phyloP scores from a whole-genome alignment of 139 green algal species.

The Closterium sp. region DNA sequence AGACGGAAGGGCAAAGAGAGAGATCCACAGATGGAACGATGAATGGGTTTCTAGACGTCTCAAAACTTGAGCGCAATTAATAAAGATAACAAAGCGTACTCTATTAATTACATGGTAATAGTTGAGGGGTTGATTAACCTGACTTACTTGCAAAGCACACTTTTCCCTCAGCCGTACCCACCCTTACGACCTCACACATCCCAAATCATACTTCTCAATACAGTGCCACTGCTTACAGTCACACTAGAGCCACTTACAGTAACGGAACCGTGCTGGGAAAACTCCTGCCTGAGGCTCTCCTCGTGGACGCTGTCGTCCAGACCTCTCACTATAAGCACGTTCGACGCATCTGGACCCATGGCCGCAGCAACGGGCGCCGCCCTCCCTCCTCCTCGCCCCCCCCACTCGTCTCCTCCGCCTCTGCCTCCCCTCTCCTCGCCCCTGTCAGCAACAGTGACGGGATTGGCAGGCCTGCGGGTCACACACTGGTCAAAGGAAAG shows the following conservation, averaged over 20 bases:
- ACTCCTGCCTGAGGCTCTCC: conserved; percentile 30
- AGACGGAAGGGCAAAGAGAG: neutral
- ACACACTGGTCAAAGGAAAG: neutral
- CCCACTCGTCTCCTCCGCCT: neutral
- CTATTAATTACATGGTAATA: no score
- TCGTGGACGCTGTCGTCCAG: conserved; percentile 12
- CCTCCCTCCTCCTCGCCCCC: neutral
- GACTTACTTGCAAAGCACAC: no score
- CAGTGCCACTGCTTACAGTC: no score
- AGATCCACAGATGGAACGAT: neutral
- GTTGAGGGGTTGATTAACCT: no score
- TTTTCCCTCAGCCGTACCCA: no score
- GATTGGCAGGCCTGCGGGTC: neutral
- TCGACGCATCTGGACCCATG: neutral
- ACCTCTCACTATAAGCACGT: conserved; percentile 33
- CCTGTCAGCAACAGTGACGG: neutral
- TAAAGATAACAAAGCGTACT: no score
- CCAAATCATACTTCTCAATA: neutral
- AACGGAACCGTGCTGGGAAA: conserved; percentile 27
- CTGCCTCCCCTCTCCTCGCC: neutral
- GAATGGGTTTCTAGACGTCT: no score
- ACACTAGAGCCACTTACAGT: neutral
- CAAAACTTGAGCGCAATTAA: no score
- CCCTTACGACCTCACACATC: no score
- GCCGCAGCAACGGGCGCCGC: neutral